A percentile compares a stretch with the other conserved stretches of the same genome.
Evolutionary conservation across 148 eudicot species (phyloP).

Genomic region (Camellia granthamiana): DNA sequence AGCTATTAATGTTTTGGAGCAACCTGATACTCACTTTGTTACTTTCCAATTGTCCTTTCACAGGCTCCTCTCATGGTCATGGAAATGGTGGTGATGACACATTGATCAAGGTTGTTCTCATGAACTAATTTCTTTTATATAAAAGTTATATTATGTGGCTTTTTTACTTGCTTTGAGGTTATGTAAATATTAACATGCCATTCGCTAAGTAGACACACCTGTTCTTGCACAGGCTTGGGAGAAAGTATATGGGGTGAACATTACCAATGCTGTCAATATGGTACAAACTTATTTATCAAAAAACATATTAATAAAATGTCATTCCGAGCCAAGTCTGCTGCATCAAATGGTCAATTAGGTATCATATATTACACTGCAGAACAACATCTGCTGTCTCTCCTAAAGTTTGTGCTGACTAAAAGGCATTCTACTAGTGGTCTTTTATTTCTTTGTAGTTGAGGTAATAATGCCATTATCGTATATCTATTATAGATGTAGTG

Average conservation of each 20-base stretch:
- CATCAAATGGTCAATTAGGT: no score
- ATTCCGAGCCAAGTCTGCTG: no score
- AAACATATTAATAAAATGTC: no score
- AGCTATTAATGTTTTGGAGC: not conserved
- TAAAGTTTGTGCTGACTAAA: no score
- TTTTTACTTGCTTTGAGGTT: slow-evolving; percentile 7
- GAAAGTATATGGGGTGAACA: slow-evolving; percentile 61
- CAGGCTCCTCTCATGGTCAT: slow-evolving; percentile 54
- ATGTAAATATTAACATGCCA: not conserved
- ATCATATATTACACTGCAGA: no score
- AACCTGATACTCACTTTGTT: slow-evolving; percentile 14
- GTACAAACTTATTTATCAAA: slow-evolving; percentile 46
- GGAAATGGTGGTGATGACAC: slow-evolving; percentile 42
- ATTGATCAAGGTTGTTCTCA: slow-evolving; percentile 57
- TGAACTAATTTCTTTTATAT: not conserved
- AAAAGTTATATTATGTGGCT: not conserved
- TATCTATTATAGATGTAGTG: no score
- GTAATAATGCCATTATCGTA: no score
- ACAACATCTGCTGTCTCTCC: no score
- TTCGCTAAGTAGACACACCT: slow-evolving; percentile 10
- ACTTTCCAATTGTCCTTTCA: slow-evolving; percentile 16
- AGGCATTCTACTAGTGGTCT: no score
- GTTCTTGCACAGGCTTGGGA: slow-evolving; percentile 65
- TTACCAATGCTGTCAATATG: slow-evolving; percentile 61
- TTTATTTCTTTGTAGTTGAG: no score